Evolutionary conservation across 345 rosid genomes (phyloP), one percentile per base, ranked within the genome.

Genomic region (Capsella bursapastoris): DNA sequence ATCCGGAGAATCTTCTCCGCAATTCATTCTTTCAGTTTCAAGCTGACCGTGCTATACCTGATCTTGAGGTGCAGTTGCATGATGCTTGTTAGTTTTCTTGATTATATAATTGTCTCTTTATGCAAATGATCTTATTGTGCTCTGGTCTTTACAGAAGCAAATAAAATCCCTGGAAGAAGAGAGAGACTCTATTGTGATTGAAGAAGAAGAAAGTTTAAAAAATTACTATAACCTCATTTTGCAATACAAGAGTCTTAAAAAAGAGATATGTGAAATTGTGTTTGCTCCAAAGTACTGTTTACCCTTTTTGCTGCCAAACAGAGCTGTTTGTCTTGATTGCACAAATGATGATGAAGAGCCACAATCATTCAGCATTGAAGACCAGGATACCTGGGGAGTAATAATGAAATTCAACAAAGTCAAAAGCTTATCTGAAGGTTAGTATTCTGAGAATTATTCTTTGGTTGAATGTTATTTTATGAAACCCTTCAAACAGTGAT

Each of bases 11-110:
- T 82, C 84, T 95, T 86, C 89, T 95, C 29, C 93, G 97, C 35
- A 85, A 95, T 81, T 95, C 99, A 7, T 92, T 95, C 86, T 95
- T 86, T 82, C 99, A 95, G 83, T 95, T 95, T 78, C 99, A 95
- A 84, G 96, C 97, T 47, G 97, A 95, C 64, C 95, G 89, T 66
- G 85, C 92, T 51, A 86, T 95, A 56, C 99, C 99, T 73, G 92
- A 84, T 79, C 89, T 95, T 59, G 87, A 89, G 99, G 99, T 95
- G 25, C 57, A 18, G 65, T 52, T 72, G 29, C 62, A 55, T 47
- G 49, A 52, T 59, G 35, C 10, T 31, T 67, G 31, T 38, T 64
- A 48, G 22, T 67, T 45, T 67, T 63, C 9, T 27, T 51, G 34
- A 13, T 49, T 52, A 31, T 40, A 34, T 57, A 8, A 57, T 44